These are phyloP conservation scores for Diaporthe sp. DNA, from an alignment of 2,329 filamentous ascomycete species.

Conservation along the genomic window DNA sequence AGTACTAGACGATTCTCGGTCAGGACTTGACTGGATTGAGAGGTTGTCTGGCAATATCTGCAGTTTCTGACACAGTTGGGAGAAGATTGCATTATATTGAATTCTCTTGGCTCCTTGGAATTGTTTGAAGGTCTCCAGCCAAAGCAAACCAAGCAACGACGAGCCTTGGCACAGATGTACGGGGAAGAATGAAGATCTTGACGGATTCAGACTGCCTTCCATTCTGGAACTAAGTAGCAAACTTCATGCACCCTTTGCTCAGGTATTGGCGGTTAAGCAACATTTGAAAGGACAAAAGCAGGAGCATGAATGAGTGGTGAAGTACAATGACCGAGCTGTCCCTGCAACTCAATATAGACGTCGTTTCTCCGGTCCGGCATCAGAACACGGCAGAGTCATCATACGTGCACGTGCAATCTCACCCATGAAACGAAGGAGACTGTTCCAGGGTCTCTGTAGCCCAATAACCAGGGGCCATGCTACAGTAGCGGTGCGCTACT, in stretches of 20 bases:
- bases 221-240: neutral
- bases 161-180: neutral
- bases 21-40: too few species aligned
- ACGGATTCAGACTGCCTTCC: neutral
- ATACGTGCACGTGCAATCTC: too few species aligned
- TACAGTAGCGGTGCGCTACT: neutral
- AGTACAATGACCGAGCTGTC: neutral
- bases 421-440: too few species aligned
- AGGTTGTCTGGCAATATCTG: neutral
- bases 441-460: neutral
- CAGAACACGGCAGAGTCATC: too few species aligned
- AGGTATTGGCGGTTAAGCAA: neutral
- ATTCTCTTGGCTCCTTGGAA: neutral
- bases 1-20: too few species aligned
- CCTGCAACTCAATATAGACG: neutral
- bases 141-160: neutral
- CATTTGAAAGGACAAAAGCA: neutral
- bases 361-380: too few species aligned
- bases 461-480: neutral
- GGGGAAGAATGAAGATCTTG: neutral
- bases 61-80: neutral
- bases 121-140: neutral
- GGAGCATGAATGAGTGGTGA: neutral
- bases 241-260: rapidly evolving
- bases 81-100: neutral